phyloP scores from a whole-genome alignment of 495 filamentous ascomycete genomes.

The Cryomyces minteri region DNA sequence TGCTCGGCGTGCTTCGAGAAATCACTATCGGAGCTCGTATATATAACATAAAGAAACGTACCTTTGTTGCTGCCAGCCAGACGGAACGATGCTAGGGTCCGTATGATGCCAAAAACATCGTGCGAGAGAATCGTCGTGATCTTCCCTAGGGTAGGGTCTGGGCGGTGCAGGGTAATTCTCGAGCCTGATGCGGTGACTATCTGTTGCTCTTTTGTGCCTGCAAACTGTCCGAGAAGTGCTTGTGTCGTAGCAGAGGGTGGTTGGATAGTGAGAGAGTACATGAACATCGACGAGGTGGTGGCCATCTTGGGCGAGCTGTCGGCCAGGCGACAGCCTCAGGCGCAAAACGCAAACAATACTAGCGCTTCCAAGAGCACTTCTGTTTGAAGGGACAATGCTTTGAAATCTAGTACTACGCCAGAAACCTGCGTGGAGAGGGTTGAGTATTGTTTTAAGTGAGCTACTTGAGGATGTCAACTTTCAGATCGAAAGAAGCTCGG shows the following conservation, averaged over 20 bases:
- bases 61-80: slow-evolving; percentile 91
- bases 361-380: no score
- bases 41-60: slow-evolving; percentile 34
- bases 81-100: slow-evolving; percentile 70
- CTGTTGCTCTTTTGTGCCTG: slow-evolving; percentile 88
- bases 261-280: slow-evolving; percentile 91
- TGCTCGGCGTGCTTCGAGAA: slow-evolving; percentile 52
- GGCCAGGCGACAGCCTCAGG: background rate
- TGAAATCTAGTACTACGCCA: no score
- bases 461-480: no score
- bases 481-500: no score
- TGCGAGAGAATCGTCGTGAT: slow-evolving; percentile 71
- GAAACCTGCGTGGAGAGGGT: no score
- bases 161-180: slow-evolving; percentile 69
- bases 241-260: slow-evolving; percentile 75
- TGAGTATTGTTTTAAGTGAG: no score
- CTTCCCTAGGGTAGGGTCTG: slow-evolving; percentile 69
- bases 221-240: slow-evolving; percentile 83
- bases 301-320: slow-evolving; percentile 55
- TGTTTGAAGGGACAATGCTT: no score
- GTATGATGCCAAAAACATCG: slow-evolving; percentile 90
- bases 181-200: slow-evolving; percentile 90
- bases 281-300: slow-evolving; percentile 90
- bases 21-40: slow-evolving; percentile 69
- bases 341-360: no score